phyloP scores from a whole-genome alignment of 305 asterid genomes.

The Solanum hybrid region DNA sequence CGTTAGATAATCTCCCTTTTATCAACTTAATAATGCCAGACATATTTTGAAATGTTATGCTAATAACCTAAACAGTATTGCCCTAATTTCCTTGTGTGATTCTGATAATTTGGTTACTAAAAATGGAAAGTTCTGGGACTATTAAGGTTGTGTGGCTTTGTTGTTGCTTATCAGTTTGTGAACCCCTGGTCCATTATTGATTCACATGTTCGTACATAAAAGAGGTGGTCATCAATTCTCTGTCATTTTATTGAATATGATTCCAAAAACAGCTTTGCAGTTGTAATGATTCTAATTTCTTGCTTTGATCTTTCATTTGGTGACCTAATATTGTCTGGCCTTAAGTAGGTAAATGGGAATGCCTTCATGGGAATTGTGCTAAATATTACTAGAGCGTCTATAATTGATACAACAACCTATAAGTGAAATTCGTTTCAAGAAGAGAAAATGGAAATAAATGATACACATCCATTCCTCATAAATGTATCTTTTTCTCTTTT shows the following conservation, averaged over 20 bases:
- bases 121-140: background rate
- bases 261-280: background rate
- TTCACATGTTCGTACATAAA: background rate
- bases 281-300: background rate
- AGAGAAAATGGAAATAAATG: background rate
- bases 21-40: background rate
- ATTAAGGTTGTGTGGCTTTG: background rate
- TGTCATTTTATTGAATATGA: background rate
- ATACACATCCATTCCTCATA: constrained; percentile 2
- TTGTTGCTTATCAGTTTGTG: background rate
- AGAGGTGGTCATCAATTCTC: background rate
- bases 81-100: background rate
- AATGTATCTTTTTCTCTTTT: background rate
- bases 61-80: background rate
- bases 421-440: background rate
- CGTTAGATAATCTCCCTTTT: background rate
- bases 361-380: background rate
- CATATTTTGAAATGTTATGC: background rate
- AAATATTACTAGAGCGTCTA: background rate
- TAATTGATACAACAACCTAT: background rate
- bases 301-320: background rate
- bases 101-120: background rate
- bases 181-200: background rate
- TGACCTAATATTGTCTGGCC: background rate
- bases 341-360: background rate